These are phyloP conservation scores for Kwoniella europaea DNA, from an alignment of 768 basidiomycete species.

Conservation along the genomic window DNA sequence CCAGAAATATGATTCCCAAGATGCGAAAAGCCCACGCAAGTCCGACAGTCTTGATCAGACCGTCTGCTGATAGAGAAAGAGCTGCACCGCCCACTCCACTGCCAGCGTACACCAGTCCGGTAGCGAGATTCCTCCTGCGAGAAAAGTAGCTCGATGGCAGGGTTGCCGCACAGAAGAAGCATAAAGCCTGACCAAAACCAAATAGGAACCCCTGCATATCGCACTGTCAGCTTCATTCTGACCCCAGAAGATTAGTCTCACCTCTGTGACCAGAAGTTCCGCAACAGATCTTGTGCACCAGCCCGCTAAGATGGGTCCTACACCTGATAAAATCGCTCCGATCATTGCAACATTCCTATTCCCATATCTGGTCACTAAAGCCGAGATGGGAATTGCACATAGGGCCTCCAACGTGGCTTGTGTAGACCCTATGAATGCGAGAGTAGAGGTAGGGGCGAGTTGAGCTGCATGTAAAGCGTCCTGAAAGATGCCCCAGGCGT, in stretches of 20 bases:
- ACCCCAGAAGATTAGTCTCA: constrained; percentile 21
- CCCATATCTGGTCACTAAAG: constrained; percentile 28
- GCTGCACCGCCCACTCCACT: constrained; percentile 43
- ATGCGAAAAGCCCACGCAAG: constrained; percentile 45
- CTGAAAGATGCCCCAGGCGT: constrained; percentile 10
- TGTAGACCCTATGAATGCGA: constrained; percentile 44
- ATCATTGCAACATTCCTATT: constrained; percentile 21
- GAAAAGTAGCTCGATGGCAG: constrained; percentile 36
- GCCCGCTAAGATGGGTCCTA: constrained; percentile 27
- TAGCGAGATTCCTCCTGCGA: constrained; percentile 37
- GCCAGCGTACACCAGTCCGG: constrained; percentile 45
- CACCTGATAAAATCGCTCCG: constrained; percentile 19
- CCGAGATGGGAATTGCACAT: constrained; percentile 31
- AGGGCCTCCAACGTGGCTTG: constrained; percentile 26
- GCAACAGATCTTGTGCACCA: constrained; percentile 25
- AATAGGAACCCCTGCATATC: background rate
- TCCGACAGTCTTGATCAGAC: constrained; percentile 27
- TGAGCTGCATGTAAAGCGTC: constrained; percentile 7
- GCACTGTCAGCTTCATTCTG: constrained; percentile 11
- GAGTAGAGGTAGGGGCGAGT: constrained; percentile 32
- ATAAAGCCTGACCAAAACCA: constrained; percentile 9
- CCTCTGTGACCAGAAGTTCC: constrained; percentile 31
- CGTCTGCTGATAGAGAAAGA: constrained; percentile 28
- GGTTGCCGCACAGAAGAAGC: constrained; percentile 28
- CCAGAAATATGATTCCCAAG: constrained; percentile 30